Base-by-base conservation (phyloP, 495 filamentous ascomycete genomes). In the Talaromyces thailandensis region DNA sequence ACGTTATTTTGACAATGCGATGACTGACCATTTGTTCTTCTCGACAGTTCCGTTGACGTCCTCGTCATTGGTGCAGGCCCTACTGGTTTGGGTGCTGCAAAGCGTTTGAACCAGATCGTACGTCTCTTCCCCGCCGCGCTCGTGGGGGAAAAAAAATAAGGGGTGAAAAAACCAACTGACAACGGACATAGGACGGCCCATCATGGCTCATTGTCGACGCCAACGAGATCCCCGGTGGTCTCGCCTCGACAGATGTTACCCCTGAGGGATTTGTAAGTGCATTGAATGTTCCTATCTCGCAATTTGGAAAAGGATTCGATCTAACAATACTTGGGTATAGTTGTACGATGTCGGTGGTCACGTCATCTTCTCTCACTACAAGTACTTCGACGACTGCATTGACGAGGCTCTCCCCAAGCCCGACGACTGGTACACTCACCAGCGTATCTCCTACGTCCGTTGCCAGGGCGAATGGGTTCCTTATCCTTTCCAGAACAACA, bases 281-380 rank as follows among this genome's bases (percentile, higher is more conserved):
- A 48, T n/a, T n/a, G n/a, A n/a, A 11, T 11, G 21, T 45, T n/a
- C 59, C 60, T 58, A 21, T 58, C 37, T 59, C 35, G 52, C 24
- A 55, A 64, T 56, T 40, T 2, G 0, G 24, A 50, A 31, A 29
- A 25, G 11, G 26, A 21, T 21, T 35, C 16, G 9, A 45, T 67
- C 60, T 56, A 58, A 65, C 58, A 29, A 57, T 58, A 68, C 67
- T 16, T 11, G 53, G 52, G 6, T 59, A 55, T 68, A 98, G 93
- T 87, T 98, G 67, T 98, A 96, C 82, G 94, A 98, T 82, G 94
- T 98, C 69, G 94, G 94, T 73, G 94, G 94, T 68, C 94, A 98
- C 78, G 94, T 98, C 79, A 98, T 98, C 76, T 98, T 98, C 85
- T 98, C 94, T 64, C 94, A 98, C 84, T 98, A 98, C 86, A 96